Evolutionary conservation across 805 yeast species (phyloP).

Genomic region (Metschnikowia chrysomelidarum): DNA sequence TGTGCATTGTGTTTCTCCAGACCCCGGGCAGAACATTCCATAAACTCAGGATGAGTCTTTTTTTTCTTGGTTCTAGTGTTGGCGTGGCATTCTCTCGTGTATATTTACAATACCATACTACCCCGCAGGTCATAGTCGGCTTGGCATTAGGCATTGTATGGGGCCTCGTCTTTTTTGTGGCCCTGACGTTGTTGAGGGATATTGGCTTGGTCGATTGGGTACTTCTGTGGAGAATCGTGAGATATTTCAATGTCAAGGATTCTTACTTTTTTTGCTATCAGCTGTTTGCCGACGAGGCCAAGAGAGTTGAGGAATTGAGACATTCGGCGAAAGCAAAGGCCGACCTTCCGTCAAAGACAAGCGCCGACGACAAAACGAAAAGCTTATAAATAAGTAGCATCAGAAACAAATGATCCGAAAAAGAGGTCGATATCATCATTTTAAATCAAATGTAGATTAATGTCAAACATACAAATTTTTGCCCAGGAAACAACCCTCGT

Average conservation of each 20-base stretch:
- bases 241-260: slow-evolving; percentile 56
- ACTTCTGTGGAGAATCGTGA: slow-evolving; percentile 54
- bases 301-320: neutral
- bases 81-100: slow-evolving; percentile 69
- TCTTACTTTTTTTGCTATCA: slow-evolving; percentile 50
- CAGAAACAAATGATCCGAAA: too few species aligned
- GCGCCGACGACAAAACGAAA: too few species aligned
- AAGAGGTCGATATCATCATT: too few species aligned
- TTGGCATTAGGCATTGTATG: slow-evolving; percentile 55
- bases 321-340: too few species aligned
- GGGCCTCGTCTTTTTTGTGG: slow-evolving; percentile 57
- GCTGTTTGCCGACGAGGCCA: slow-evolving; percentile 46
- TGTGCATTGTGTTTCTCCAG: slow-evolving; percentile 47
- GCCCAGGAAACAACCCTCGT: too few species aligned
- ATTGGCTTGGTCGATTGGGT: slow-evolving; percentile 67
- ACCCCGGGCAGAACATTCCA: slow-evolving; percentile 15
- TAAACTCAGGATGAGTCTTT: slow-evolving; percentile 21
- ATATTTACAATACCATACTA: slow-evolving; percentile 74
- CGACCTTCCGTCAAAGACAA: too few species aligned
- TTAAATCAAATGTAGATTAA: too few species aligned
- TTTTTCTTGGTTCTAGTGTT: slow-evolving; percentile 26
- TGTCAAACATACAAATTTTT: too few species aligned
- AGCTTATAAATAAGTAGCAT: too few species aligned
- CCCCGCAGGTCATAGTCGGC: slow-evolving; percentile 75
- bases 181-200: slow-evolving; percentile 56